Base-by-base conservation (phyloP, 805 yeast species). In the Saturnispora bothae region DNA sequence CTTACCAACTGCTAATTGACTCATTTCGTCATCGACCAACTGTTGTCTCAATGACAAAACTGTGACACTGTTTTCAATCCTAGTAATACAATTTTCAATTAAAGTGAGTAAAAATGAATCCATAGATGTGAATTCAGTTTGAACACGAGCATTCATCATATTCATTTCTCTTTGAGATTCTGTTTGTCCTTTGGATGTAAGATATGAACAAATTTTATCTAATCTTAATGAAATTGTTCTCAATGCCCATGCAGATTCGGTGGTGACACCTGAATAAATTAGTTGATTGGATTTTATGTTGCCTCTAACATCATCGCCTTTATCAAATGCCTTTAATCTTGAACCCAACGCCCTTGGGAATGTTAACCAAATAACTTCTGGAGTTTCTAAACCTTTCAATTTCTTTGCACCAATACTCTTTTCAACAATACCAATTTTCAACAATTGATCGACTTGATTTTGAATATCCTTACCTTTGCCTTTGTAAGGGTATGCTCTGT, bases 371-470 rank as follows among this genome's bases (percentile, higher is more conserved):
- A 92, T 78, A 28, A 70, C 69, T 57, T 92, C 98, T 2, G 95
- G 95, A 26, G 86, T 78, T 68, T 92, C 98, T 14, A 92, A 68
- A 15, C 98, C 98, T 57, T 92, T 92, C 52, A 92, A 68, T 56
- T 88, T 86, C 53, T 74, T 78, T 52, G 86, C 95, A 18, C 98
- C 98, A 36, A 83, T 60, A 33, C 73, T 76, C 44, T 70, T 71
- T 42, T 76, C 69, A 12, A 61, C 67, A 68, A 79, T 80, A 0
- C 94, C 95, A 38, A 77, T 69, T 36, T 72, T 77, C 28, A 75
- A 75, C 32, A 89, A 59, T 47, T 77, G 68, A 3, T 61, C 61
- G 48, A 83, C 64, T 56, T 86, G 94, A 36, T 63, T 68, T 38
- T 77, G 85, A 31, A 84, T 63, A 13, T 75, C 43, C 33, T 47